Percentiles rank a stretch among this genome's conserved stretches.
These are phyloP conservation scores for Conticribra weissflogii DNA, from an alignment of 108 stramenopile genomes.

Conservation along the genomic window DNA sequence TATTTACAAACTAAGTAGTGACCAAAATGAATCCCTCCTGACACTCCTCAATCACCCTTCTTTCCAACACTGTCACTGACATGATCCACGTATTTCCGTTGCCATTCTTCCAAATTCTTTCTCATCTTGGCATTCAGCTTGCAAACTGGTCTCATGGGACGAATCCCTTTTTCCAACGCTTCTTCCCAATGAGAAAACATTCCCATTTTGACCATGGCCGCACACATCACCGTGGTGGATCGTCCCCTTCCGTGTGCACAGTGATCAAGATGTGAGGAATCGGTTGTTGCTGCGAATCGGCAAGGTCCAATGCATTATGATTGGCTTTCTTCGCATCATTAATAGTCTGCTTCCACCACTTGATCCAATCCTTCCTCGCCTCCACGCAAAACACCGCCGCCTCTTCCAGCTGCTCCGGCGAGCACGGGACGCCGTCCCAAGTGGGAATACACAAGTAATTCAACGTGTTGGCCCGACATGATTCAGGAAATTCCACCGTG, in stretches of 20 bases:
- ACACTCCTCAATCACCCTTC: constrained; percentile 50
- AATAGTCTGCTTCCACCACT: constrained; percentile 40
- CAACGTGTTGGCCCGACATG: constrained; percentile 59
- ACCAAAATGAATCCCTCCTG: too few relatives aligned
- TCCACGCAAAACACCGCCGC: constrained; percentile 79
- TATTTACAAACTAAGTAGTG: too few relatives aligned
- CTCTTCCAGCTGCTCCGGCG: constrained; percentile 77
- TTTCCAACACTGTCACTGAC: too few relatives aligned
- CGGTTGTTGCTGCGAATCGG: not conserved
- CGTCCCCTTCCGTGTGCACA: constrained; percentile 88
- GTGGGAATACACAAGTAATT: constrained; percentile 72
- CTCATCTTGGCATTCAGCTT: constrained; percentile 86
- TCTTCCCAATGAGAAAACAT: constrained; percentile 79
- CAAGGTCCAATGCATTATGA: too few relatives aligned
- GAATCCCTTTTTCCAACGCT: constrained; percentile 85
- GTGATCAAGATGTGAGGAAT: constrained; percentile 66
- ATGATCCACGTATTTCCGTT: constrained; percentile 71
- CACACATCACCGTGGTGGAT: constrained; percentile 85
- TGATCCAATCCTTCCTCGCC: constrained; percentile 54
- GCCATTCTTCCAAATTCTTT: constrained; percentile 80
- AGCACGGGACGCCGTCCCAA: constrained; percentile 88
- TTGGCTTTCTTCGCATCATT: constrained; percentile 56
- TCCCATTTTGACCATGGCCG: constrained; percentile 85
- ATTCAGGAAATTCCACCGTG: constrained; percentile 89
- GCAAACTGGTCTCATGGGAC: constrained; percentile 75